phyloP scores from a whole-genome alignment of 257 asterid species.

The Solanum sitiens region DNA sequence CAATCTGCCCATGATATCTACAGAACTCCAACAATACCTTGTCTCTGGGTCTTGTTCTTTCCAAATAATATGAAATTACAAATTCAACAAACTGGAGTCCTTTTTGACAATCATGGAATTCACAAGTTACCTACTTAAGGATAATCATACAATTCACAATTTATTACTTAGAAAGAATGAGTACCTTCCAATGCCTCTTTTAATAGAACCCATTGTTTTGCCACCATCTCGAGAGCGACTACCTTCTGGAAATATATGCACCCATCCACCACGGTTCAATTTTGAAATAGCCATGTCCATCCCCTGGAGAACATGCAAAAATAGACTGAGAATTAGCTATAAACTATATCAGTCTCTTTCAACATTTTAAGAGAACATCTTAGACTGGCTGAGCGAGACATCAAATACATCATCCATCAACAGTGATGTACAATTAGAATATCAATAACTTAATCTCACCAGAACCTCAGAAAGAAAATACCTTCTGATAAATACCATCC shows the following conservation, averaged over 20 bases:
- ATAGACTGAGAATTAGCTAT: background rate
- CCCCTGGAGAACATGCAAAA: constrained; percentile 33
- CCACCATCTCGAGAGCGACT: constrained; percentile 96
- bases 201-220: constrained; percentile 59
- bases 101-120: background rate
- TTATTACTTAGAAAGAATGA: background rate
- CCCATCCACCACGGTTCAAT: constrained; percentile 87
- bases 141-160: background rate
- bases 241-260: constrained; percentile 95
- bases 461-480: constrained; percentile 4
- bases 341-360: background rate
- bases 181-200: constrained; percentile 85
- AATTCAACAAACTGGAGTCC: background rate
- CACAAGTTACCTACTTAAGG: background rate
- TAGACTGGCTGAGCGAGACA: background rate
- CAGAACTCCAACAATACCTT: background rate
- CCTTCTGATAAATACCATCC: constrained; percentile 87
- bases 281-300: constrained; percentile 91
- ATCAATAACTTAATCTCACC: background rate
- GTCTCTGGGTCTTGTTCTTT: background rate
- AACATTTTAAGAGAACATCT: background rate
- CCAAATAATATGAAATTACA: background rate
- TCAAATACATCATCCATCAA: background rate
- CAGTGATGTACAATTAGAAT: background rate
- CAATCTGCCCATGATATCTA: background rate